A percentile compares a stretch with the other conserved stretches of the same genome.
Evolutionary conservation across 2,329 filamentous ascomycete species (phyloP).

Genomic region (Neofusicoccum laricinum): DNA sequence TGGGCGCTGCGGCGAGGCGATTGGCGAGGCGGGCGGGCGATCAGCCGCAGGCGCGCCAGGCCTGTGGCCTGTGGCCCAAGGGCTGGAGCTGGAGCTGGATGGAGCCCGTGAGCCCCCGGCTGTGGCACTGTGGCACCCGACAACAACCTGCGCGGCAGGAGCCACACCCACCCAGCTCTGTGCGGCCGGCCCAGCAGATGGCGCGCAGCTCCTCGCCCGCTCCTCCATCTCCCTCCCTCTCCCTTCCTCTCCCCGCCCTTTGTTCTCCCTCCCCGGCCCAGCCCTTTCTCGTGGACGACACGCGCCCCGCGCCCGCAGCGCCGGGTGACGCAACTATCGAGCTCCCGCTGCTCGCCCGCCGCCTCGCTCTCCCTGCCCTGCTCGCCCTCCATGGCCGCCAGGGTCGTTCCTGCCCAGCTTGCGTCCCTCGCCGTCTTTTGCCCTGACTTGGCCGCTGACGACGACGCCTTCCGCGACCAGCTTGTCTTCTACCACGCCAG

Average conservation of each 20-base stretch:
- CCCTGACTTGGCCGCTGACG: slow-evolving; percentile 70
- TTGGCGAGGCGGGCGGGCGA: slow-evolving; percentile 1
- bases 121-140: background rate
- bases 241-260: background rate
- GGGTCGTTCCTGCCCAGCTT: slow-evolving; percentile 73
- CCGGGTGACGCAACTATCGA: background rate
- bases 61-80: too few species aligned
- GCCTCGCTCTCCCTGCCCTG: background rate
- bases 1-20: background rate
- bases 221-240: background rate
- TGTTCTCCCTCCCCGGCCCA: too few species aligned
- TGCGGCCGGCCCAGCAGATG: background rate
- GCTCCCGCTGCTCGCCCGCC: background rate
- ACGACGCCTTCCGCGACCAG: slow-evolving; percentile 74
- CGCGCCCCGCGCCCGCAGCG: background rate
- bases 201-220: background rate
- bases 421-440: slow-evolving; percentile 95
- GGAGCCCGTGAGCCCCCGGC: background rate
- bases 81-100: too few species aligned
- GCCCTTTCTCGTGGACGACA: background rate
- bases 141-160: background rate
- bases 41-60: background rate
- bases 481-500: slow-evolving; percentile 87
- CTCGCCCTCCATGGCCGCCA: slow-evolving; percentile 21
- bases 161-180: background rate